These are phyloP conservation scores for Glarea lozoyensis DNA, from an alignment of 495 filamentous ascomycete genomes.

Conservation along the genomic window DNA sequence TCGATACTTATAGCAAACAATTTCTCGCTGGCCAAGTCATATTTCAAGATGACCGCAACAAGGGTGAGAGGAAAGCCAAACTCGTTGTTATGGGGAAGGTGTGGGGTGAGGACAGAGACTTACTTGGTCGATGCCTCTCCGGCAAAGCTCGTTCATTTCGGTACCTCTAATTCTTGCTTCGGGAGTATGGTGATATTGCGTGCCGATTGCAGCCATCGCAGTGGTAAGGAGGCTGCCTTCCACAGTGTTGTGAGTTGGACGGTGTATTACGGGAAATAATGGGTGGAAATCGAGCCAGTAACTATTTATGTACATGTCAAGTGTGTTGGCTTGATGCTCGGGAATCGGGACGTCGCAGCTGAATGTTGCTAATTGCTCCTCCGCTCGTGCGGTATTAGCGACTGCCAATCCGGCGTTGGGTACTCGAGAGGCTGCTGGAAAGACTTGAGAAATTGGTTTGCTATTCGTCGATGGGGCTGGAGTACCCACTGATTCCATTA, in stretches of 20 bases:
- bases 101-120: conserved; percentile 6
- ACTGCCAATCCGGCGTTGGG: conserved; percentile 8
- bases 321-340: conserved; percentile 5
- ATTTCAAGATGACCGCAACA: no score
- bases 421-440: conserved; percentile 15
- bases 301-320: conserved; percentile 15
- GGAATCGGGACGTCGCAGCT: background rate
- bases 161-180: conserved; percentile 15
- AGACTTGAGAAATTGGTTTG: conserved; percentile 19
- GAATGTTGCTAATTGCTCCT: conserved; percentile 9
- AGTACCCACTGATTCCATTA: conserved; percentile 23
- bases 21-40: no score
- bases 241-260: conserved; percentile 12
- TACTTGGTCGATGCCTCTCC: conserved; percentile 14
- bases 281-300: conserved; percentile 16
- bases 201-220: conserved; percentile 21
- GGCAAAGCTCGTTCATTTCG: conserved; percentile 14
- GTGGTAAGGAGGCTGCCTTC: conserved; percentile 11
- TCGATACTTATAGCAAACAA: no score
- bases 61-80: no score
- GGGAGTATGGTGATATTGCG: conserved; percentile 17
- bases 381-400: conserved; percentile 2
- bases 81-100: no score
- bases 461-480: conserved; percentile 19
- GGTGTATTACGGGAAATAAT: conserved; percentile 19